These are phyloP conservation scores for Paulownia fortunei DNA, from an alignment of 257 asterid genomes.

Conservation along the genomic window DNA sequence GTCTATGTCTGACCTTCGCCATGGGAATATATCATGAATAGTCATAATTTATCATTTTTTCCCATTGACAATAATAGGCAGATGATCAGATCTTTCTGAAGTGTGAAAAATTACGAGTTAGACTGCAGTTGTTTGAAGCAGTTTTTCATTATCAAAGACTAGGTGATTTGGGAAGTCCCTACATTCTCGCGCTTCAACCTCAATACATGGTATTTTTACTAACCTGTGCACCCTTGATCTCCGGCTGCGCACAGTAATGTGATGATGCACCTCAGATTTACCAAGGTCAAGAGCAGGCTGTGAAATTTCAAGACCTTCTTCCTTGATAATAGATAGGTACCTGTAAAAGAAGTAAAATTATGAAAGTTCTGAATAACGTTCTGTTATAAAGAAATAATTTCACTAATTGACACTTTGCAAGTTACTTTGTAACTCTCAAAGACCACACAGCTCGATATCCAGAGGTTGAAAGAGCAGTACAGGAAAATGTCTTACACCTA, in stretches of 20 bases:
- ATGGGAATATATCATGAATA: background rate
- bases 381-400: background rate
- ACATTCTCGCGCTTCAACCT: background rate
- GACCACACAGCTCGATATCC: too few relatives aligned
- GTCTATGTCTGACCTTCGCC: background rate
- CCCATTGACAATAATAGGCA: background rate
- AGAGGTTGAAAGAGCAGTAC: too few relatives aligned
- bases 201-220: slow-evolving; percentile 11
- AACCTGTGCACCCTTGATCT: slow-evolving; percentile 82
- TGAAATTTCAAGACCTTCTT: slow-evolving; percentile 85
- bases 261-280: slow-evolving; percentile 73
- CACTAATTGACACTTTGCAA: too few relatives aligned
- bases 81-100: background rate
- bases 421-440: background rate
- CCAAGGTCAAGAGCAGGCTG: slow-evolving; percentile 77
- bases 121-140: background rate
- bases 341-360: slow-evolving; percentile 37
- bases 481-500: too few relatives aligned
- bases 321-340: slow-evolving; percentile 66
- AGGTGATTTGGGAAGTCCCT: background rate
- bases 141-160: background rate
- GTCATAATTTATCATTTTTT: background rate
- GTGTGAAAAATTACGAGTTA: too few relatives aligned
- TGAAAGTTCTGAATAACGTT: background rate
- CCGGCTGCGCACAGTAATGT: slow-evolving; percentile 59